Evolutionary conservation across 768 basidiomycete genomes (phyloP), one percentile per base, ranked within the genome.

Genomic region (Neoboletus magnificus): DNA sequence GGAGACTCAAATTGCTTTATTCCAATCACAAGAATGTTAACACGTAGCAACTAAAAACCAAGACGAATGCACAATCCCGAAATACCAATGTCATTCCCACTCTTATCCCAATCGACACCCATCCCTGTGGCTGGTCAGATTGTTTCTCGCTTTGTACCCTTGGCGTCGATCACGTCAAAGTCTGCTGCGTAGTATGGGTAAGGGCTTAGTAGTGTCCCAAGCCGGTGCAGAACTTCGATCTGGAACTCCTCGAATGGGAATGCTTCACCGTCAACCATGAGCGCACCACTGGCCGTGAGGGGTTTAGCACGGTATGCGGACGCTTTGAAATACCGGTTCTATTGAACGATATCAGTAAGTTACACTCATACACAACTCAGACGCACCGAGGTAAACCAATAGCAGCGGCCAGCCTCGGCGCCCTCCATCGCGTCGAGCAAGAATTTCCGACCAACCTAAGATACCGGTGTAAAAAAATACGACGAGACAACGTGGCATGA

Each of bases 261-360:
- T 5, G 73, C 63, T 71, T 95, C 93, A 9, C 93, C 93, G 61
- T 95, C 93, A 18, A 95, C 76, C 15, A 87, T 76, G 18, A 93
- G 64, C 61, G 73, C 72, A 2, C 87, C 87, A 32, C 82, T 75
- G 4, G 73, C 50, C 3, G 74, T 64, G 30, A 82, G 71, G 5
- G 89, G 86, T 65, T 83, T 85, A 30, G 91, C 76, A 23, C 88
- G 81, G 68, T 90, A 90, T 5, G 89, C 85, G 51, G 81, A 73
- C 4, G 83, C 88, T 69, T 91, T 91, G 68, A 82, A 78, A 65
- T 91, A 92, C 47, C 78, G 79, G 63, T 86, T 72, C 90, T 92
- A 54, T 22, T 20, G 25, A 46, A 42, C 50, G 47, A 29, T 30
- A 41, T 63, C 41, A 67, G 53, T 25, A 12, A 20, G 33, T 40